These are phyloP conservation scores for Clavispora santaluciae DNA, from an alignment of 805 yeast genomes.

Conservation along the genomic window DNA sequence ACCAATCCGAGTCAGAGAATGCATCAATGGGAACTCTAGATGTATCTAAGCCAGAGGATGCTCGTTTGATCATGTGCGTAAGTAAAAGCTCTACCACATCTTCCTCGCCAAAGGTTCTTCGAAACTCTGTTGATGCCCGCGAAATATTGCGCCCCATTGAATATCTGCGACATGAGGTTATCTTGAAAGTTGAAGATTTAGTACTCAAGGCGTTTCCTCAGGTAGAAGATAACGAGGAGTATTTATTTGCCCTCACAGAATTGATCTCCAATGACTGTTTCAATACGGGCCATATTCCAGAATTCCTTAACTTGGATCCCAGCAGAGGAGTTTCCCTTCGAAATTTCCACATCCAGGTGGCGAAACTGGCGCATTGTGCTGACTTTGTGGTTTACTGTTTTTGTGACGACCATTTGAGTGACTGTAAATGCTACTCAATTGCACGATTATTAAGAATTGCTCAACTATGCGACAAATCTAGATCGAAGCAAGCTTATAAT, in stretches of 20 bases:
- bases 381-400: conserved; percentile 66
- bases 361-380: conserved; percentile 70
- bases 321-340: conserved; percentile 70
- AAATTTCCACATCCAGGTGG: conserved; percentile 80
- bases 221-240: background rate
- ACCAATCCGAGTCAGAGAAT: background rate
- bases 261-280: conserved; percentile 39
- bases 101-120: conserved; percentile 25
- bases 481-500: conserved; percentile 11
- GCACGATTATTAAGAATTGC: conserved; percentile 36
- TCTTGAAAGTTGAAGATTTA: conserved; percentile 2
- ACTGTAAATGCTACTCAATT: conserved; percentile 16
- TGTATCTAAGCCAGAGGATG: conserved; percentile 20
- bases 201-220: conserved; percentile 6
- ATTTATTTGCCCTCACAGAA: conserved; percentile 13
- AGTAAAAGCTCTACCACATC: conserved; percentile 5
- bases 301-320: conserved; percentile 61
- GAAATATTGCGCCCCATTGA: conserved; percentile 52
- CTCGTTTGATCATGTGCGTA: conserved; percentile 39
- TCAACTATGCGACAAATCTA: conserved; percentile 20
- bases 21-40: conserved; percentile 2
- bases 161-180: conserved; percentile 32
- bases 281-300: conserved; percentile 42
- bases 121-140: conserved; percentile 48
- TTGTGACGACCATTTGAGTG: conserved; percentile 2